Percentiles rank a stretch among this genome's conserved stretches.
phyloP scores from a whole-genome alignment of 2,329 filamentous ascomycete species.

The Pseudodiploospora longispora region DNA sequence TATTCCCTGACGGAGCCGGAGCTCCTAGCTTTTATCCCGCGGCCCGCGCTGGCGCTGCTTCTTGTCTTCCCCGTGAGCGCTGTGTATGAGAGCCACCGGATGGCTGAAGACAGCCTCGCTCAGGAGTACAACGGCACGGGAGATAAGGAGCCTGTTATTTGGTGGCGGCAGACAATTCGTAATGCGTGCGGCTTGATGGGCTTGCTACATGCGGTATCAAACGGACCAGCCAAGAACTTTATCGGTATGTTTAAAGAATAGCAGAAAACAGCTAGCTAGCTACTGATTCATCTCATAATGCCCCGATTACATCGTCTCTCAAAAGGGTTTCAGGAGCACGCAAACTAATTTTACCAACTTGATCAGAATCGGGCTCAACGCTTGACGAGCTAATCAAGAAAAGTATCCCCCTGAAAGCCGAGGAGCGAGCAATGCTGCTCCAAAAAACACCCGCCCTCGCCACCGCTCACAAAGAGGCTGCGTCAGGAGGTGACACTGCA shows the following conservation, averaged over 20 bases:
- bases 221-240: constrained; percentile 60
- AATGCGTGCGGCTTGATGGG: constrained; percentile 92
- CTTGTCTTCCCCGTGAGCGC: constrained; percentile 83
- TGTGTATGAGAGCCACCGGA: constrained; percentile 69
- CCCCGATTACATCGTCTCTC: too few relatives aligned
- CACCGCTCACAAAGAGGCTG: constrained; percentile 68
- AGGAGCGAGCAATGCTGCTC: constrained; percentile 61
- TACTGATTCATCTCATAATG: not conserved
- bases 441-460: constrained; percentile 72
- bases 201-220: constrained; percentile 71
- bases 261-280: not conserved
- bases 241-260: constrained; percentile 39
- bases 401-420: constrained; percentile 62
- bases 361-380: constrained; percentile 39
- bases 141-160: constrained; percentile 66
- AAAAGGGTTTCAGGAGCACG: too few relatives aligned
- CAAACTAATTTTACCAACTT: too few relatives aligned
- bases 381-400: constrained; percentile 58
- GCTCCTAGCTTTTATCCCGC: constrained; percentile 77
- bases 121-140: constrained; percentile 62
- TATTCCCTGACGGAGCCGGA: constrained; percentile 82
- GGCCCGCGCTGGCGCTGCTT: constrained; percentile 79
- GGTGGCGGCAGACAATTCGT: constrained; percentile 92
- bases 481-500: constrained; percentile 65
- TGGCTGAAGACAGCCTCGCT: constrained; percentile 60